Percentiles rank a stretch among this genome's conserved stretches.
These are phyloP conservation scores for Gossypium australe DNA, from an alignment of 345 rosid genomes.

Conservation along the genomic window DNA sequence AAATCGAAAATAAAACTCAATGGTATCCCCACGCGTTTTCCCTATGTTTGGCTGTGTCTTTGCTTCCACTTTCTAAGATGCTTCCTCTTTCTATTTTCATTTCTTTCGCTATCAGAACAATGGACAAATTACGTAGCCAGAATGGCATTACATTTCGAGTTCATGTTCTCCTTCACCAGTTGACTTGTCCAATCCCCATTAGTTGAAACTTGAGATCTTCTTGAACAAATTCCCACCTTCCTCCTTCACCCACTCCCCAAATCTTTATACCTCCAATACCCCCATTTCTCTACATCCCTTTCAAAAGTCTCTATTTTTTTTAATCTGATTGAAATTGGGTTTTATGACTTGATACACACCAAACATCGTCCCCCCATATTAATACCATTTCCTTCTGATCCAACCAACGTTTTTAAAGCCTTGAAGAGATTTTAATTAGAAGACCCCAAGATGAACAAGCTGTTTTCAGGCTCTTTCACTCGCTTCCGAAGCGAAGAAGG, in stretches of 20 bases:
- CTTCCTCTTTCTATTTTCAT: not conserved
- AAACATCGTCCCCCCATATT: not conserved
- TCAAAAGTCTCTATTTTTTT: not conserved
- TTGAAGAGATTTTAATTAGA: not conserved
- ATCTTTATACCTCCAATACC: not conserved
- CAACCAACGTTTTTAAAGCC: not conserved
- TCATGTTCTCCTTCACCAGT: not conserved
- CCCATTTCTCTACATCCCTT: not conserved
- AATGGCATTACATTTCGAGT: not conserved
- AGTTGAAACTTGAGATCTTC: not conserved
- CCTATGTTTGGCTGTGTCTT: too few relatives aligned
- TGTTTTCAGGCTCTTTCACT: constrained; percentile 73
- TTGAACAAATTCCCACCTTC: not conserved
- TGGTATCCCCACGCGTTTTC: too few relatives aligned
- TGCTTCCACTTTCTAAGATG: not conserved
- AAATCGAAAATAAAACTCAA: too few relatives aligned
- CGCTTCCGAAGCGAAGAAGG: constrained; percentile 40
- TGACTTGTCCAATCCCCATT: not conserved
- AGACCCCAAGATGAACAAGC: constrained; percentile 54
- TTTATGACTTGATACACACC: not conserved
- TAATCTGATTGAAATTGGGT: too few relatives aligned
- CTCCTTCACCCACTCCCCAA: not conserved
- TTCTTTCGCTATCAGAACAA: not conserved
- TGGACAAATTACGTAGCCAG: not conserved
- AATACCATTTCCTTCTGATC: not conserved